A percentile compares a stretch with the other conserved stretches of the same genome.
Evolutionary conservation across 805 yeast genomes (phyloP).

Genomic region (Ogataea nakhonphanomensis): DNA sequence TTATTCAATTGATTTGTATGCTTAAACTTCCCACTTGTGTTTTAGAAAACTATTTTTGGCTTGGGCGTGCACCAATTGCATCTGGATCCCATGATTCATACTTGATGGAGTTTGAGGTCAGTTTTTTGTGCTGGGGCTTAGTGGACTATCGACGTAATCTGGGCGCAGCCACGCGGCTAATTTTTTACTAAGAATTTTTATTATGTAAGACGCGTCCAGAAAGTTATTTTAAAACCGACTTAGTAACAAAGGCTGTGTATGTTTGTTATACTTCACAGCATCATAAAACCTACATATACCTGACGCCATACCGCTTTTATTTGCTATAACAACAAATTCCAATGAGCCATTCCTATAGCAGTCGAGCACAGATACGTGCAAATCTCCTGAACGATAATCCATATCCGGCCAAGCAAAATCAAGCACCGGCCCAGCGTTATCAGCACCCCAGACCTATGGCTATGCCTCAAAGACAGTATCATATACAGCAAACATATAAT

Average conservation of each 20-base stretch:
- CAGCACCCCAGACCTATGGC: not conserved
- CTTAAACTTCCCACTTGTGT: too few relatives aligned
- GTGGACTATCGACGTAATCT: slow-evolving; percentile 6
- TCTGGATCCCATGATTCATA: too few relatives aligned
- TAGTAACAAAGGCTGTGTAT: slow-evolving; percentile 3
- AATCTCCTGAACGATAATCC: slow-evolving; percentile 21
- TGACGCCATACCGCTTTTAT: not conserved
- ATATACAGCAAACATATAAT: not conserved
- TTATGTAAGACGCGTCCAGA: slow-evolving; percentile 6
- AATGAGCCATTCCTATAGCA: slow-evolving; percentile 19
- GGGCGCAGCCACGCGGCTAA: slow-evolving; percentile 3
- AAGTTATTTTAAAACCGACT: slow-evolving; percentile 2
- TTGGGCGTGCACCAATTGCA: too few relatives aligned
- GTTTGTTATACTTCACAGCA: not conserved
- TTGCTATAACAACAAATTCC: not conserved
- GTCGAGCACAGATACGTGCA: slow-evolving; percentile 25
- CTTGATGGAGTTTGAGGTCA: not conserved
- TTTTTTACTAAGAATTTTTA: not conserved
- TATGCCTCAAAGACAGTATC: slow-evolving; percentile 1
- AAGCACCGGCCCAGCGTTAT: not conserved
- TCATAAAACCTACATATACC: not conserved
- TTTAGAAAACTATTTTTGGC: too few relatives aligned
- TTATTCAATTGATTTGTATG: too few relatives aligned
- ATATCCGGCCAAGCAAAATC: slow-evolving; percentile 6
- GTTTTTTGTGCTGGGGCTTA: too few relatives aligned